phyloP scores from a whole-genome alignment of 2,329 filamentous ascomycete genomes.

The Colletotrichum theobromicola region DNA sequence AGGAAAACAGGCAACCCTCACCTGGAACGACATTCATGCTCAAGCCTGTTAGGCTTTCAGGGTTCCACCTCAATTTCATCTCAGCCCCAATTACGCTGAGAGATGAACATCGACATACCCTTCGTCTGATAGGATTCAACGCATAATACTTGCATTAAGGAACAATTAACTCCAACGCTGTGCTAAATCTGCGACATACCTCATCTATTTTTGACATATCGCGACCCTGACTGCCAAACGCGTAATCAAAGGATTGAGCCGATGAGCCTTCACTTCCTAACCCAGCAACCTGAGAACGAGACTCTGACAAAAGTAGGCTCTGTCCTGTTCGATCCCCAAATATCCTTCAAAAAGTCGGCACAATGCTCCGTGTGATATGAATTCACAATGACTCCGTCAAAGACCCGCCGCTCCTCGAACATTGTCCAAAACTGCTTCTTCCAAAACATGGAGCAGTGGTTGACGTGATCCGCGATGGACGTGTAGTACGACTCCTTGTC shows the following conservation, averaged over 20 bases:
- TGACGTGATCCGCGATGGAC: slow-evolving; percentile 26
- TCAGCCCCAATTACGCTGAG: fast-evolving
- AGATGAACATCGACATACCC: fast-evolving
- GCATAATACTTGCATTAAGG: background rate
- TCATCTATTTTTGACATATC: fast-evolving
- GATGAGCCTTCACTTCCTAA: background rate
- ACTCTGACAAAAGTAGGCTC: slow-evolving; percentile 10
- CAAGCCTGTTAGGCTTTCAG: background rate
- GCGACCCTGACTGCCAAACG: background rate
- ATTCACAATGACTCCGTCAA: slow-evolving; percentile 26
- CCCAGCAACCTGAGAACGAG: background rate
- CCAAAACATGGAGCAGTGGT: slow-evolving; percentile 31
- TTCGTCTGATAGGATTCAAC: fast-evolving
- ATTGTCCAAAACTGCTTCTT: slow-evolving; percentile 29
- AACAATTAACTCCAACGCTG: background rate
- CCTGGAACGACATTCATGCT: background rate
- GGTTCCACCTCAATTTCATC: background rate
- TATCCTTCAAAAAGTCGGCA: slow-evolving; percentile 19
- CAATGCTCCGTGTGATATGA: slow-evolving; percentile 30
- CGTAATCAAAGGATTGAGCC: background rate
- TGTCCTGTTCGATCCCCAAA: background rate
- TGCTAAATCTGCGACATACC: background rate
- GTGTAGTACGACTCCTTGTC: slow-evolving; percentile 27
- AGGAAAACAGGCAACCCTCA: background rate
- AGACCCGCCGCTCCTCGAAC: slow-evolving; percentile 23